phyloP scores from a whole-genome alignment of 179 eudicot genomes.

The Dionaea muscipula region DNA sequence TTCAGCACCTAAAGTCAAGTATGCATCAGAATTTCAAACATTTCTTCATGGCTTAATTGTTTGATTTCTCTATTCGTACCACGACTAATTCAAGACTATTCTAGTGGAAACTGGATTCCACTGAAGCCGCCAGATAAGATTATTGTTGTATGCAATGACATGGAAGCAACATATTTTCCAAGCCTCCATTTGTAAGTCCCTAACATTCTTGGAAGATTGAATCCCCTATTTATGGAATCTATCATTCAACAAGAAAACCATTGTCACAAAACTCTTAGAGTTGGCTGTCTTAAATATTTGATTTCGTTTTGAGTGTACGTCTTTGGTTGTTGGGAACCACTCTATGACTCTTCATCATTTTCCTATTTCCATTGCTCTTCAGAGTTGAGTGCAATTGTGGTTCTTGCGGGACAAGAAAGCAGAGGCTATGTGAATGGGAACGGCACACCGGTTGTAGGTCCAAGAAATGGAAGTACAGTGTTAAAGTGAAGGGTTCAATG shows the following conservation, averaged over 20 bases:
- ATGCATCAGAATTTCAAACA: slow-evolving; percentile 8
- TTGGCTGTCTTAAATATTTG: no score
- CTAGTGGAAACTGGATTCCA: slow-evolving; percentile 25
- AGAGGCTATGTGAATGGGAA: slow-evolving; percentile 72
- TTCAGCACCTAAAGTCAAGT: slow-evolving; percentile 32
- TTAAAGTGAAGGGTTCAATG: slow-evolving; percentile 64
- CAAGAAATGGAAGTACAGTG: slow-evolving; percentile 85
- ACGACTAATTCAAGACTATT: slow-evolving; percentile 11
- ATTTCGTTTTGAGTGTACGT: background rate
- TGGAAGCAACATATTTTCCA: slow-evolving; percentile 66
- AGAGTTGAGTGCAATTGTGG: slow-evolving; percentile 84
- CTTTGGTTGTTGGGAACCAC: background rate
- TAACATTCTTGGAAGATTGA: background rate
- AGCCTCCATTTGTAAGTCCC: slow-evolving; percentile 65
- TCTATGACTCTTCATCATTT: slow-evolving; percentile 7
- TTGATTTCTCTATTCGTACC: background rate
- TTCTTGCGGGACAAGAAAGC: slow-evolving; percentile 61
- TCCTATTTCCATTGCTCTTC: slow-evolving; percentile 14
- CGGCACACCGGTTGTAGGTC: slow-evolving; percentile 85
- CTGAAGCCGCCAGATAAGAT: slow-evolving; percentile 38
- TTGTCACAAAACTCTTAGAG: no score
- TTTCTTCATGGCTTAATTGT: background rate
- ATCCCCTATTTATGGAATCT: no score
- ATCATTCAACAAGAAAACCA: no score
- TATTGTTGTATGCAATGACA: slow-evolving; percentile 68